Conservation (phyloP, 768 basidiomycete genomes). For the Tubosaeta sp. region DNA sequence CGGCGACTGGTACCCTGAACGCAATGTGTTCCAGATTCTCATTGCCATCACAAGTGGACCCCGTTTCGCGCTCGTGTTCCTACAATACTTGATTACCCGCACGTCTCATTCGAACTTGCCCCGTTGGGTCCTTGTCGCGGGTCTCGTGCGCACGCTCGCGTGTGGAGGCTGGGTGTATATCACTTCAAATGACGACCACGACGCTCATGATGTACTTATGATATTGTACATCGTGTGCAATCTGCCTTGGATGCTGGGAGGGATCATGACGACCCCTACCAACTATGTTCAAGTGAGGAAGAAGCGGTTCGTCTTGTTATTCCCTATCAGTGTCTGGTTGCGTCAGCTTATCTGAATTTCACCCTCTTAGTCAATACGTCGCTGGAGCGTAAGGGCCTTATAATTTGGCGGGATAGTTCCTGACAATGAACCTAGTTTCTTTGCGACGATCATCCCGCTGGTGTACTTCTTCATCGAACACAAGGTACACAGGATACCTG, state of each 20-base stretch:
- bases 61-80: slow-evolving; percentile 60
- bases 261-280: slow-evolving; percentile 51
- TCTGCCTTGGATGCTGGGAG: slow-evolving; percentile 85
- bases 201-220: slow-evolving; percentile 85
- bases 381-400: slow-evolving; percentile 40
- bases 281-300: slow-evolving; percentile 38
- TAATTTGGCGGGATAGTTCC: background rate
- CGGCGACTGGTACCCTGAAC: slow-evolving; percentile 88
- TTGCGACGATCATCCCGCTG: slow-evolving; percentile 63
- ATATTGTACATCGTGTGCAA: slow-evolving; percentile 80
- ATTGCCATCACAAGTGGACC: slow-evolving; percentile 88
- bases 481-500: slow-evolving; percentile 73
- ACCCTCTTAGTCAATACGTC: slow-evolving; percentile 43
- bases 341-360: background rate
- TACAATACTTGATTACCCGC: slow-evolving; percentile 60
- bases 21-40: slow-evolving; percentile 80
- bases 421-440: slow-evolving; percentile 50
- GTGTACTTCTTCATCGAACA: slow-evolving; percentile 85
- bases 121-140: slow-evolving; percentile 52
- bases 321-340: no score
- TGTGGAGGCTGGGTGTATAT: slow-evolving; percentile 94
- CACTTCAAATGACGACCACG: slow-evolving; percentile 80
- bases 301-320: slow-evolving; percentile 43
- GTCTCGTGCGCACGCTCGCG: slow-evolving; percentile 67
- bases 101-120: slow-evolving; percentile 41